These are phyloP conservation scores for Euryodendron excelsum DNA, from an alignment of 148 eudicot species.

Conservation along the genomic window DNA sequence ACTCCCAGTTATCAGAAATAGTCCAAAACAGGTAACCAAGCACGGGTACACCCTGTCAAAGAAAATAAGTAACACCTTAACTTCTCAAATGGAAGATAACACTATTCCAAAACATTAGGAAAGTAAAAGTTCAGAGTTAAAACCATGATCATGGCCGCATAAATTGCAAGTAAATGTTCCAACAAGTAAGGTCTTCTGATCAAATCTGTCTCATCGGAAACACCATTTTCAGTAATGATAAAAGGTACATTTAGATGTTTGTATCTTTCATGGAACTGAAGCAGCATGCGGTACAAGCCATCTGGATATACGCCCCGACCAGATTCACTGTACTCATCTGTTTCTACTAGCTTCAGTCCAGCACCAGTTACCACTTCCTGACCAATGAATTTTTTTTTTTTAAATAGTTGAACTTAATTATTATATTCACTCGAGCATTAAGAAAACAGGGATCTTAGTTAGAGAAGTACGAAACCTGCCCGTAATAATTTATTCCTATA, in stretches of 20 bases:
- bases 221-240: constrained; percentile 87
- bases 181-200: constrained; percentile 81
- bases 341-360: constrained; percentile 79
- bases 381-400: constrained; percentile 6
- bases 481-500: constrained; percentile 92
- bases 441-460: not conserved
- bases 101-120: constrained; percentile 3
- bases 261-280: constrained; percentile 95
- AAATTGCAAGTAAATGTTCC: constrained; percentile 88
- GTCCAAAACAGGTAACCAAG: constrained; percentile 98
- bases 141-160: constrained; percentile 91
- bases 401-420: not conserved
- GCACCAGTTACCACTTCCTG: constrained; percentile 88
- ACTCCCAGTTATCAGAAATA: constrained; percentile 99
- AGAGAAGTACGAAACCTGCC: constrained; percentile 56
- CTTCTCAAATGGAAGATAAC: not conserved
- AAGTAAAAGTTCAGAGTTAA: constrained; percentile 14
- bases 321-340: constrained; percentile 95
- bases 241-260: constrained; percentile 81
- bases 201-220: constrained; percentile 90
- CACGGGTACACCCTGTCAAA: constrained; percentile 74
- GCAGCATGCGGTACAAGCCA: constrained; percentile 84
- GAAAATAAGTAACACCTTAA: constrained; percentile 6
- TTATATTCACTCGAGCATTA: not conserved
- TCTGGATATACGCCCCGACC: constrained; percentile 97